A percentile compares a stretch with the other conserved stretches of the same genome.
These are phyloP conservation scores for Arthromyces matolae DNA, from an alignment of 768 basidiomycete species.

Conservation along the genomic window DNA sequence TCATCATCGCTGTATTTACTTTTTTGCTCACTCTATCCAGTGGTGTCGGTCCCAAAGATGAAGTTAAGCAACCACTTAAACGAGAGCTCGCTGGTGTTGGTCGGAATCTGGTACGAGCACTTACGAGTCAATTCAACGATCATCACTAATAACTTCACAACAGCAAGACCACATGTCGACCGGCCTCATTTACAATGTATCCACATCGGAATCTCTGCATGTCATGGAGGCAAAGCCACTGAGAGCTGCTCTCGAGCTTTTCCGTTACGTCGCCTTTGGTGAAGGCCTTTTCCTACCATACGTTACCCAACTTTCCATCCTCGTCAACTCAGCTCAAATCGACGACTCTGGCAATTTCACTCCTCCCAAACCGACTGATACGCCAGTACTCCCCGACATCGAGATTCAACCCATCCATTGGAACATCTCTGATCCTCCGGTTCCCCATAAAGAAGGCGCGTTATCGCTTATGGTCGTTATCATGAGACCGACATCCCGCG, in stretches of 20 bases:
- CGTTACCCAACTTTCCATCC: constrained; percentile 2
- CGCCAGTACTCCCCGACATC: constrained; percentile 33
- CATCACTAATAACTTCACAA: not conserved
- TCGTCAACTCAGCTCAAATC: constrained; percentile 3
- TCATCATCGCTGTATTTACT: not conserved
- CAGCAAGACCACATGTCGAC: constrained; percentile 39
- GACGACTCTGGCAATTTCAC: constrained; percentile 2
- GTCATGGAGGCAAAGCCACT: constrained; percentile 24
- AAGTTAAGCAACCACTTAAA: constrained; percentile 4
- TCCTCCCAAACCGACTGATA: constrained; percentile 1
- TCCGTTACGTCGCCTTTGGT: constrained; percentile 30
- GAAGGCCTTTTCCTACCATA: constrained; percentile 27
- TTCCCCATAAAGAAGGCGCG: constrained; percentile 15
- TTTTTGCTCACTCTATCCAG: not conserved
- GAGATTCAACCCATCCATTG: constrained; percentile 31
- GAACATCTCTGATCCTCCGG: constrained; percentile 5
- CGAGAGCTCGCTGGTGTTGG: constrained; percentile 3
- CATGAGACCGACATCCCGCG: constrained; percentile 21
- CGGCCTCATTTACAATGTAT: constrained; percentile 29
- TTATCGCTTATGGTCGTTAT: constrained; percentile 19
- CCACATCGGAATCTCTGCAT: constrained; percentile 29
- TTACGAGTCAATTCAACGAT: not conserved
- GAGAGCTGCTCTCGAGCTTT: constrained; percentile 25
- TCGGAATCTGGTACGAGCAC: not conserved
- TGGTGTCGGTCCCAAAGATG: not conserved